Conservation (phyloP, 495 filamentous ascomycete species). For the Penicillium canariense region DNA sequence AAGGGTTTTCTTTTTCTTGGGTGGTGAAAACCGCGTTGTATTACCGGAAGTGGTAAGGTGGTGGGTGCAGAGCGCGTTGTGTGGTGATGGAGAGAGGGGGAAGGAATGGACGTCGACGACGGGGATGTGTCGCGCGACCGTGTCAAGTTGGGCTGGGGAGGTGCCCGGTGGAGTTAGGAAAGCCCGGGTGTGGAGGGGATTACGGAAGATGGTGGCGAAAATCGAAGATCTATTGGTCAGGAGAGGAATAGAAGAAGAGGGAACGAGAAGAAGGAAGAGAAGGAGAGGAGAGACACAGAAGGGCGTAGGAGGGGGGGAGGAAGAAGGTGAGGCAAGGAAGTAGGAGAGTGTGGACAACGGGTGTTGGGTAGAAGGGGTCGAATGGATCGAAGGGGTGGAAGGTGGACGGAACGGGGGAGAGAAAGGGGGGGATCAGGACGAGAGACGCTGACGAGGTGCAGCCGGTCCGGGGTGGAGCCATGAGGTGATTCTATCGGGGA, state of each 20-base stretch:
- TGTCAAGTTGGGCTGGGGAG: constrained; percentile 16
- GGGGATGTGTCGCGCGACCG: constrained; percentile 21
- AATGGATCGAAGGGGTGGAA: constrained; percentile 4
- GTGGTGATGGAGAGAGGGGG: neutral
- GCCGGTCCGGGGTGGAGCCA: constrained; percentile 13
- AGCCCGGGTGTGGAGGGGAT: constrained; percentile 13
- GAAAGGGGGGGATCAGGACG: constrained; percentile 25
- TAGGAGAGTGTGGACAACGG: constrained; percentile 5
- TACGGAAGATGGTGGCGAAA: constrained; percentile 23
- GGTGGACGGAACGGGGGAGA: constrained; percentile 8
- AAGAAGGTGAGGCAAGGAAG: constrained; percentile 4
- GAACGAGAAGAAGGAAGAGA: constrained; percentile 12
- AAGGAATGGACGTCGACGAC: constrained; percentile 31
- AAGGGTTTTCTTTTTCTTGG: neutral
- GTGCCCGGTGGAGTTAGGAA: neutral
- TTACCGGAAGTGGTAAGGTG: neutral
- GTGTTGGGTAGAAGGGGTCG: neutral
- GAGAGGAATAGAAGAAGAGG: neutral
- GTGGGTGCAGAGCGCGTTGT: neutral
- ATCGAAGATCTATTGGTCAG: constrained; percentile 3
- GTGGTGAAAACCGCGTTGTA: neutral
- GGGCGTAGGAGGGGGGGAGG: constrained; percentile 6
- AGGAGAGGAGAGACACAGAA: constrained; percentile 6
- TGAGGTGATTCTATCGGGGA: constrained; percentile 17
- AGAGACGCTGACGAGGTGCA: neutral